phyloP scores from a whole-genome alignment of 2,329 filamentous ascomycete species.

The Seiridium unicorne region DNA sequence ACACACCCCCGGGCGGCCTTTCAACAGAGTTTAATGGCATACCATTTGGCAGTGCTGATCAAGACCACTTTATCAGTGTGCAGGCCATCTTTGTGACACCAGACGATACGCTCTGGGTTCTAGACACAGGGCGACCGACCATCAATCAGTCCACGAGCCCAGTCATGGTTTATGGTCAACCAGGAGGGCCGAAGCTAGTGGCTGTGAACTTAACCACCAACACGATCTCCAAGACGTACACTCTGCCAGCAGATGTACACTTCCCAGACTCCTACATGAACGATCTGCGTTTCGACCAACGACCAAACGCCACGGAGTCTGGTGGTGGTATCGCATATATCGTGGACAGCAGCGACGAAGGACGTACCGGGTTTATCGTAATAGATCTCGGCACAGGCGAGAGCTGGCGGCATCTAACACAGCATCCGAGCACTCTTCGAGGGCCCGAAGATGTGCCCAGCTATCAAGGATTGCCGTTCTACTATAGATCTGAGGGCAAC shows the following conservation, averaged over 20 bases:
- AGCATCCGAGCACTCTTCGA: constrained; percentile 25
- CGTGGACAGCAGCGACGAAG: constrained; percentile 43
- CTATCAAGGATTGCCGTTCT: constrained; percentile 31
- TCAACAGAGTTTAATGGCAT: constrained; percentile 35
- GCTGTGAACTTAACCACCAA: constrained; percentile 39
- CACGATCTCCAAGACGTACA: constrained; percentile 34
- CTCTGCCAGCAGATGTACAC: constrained; percentile 38
- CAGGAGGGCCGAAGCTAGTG: constrained; percentile 42
- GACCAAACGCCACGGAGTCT: constrained; percentile 33
- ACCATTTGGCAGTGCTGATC: constrained; percentile 41
- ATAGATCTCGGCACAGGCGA: constrained; percentile 38
- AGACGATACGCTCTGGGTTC: constrained; percentile 41
- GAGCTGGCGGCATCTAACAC: constrained; percentile 35
- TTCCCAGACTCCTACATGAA: constrained; percentile 46
- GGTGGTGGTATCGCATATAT: constrained; percentile 42
- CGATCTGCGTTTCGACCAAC: constrained; percentile 43
- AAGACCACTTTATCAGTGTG: constrained; percentile 37
- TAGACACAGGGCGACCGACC: constrained; percentile 43
- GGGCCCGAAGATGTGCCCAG: constrained; percentile 28
- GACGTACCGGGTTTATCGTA: constrained; percentile 44
- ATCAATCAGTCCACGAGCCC: constrained; percentile 33
- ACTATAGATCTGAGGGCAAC: constrained; percentile 20
- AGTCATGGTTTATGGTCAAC: constrained; percentile 40
- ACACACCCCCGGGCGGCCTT: constrained; percentile 23
- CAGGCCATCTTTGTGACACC: constrained; percentile 44